Evolutionary conservation across 78 protist genomes (phyloP).

Genomic region (Guillardia theta): DNA sequence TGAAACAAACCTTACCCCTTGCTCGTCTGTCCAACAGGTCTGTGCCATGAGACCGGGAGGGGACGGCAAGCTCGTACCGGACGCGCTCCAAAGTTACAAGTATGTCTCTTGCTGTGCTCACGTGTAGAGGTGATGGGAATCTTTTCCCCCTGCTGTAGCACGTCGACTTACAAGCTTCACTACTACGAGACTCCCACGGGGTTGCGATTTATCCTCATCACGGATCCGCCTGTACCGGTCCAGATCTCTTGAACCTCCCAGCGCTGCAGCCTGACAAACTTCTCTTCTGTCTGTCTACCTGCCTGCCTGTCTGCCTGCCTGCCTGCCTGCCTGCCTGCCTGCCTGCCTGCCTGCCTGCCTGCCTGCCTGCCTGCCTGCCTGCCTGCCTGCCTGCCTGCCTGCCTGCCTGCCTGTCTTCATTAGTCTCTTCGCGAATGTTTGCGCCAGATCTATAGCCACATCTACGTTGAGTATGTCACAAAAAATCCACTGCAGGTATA

Average conservation of each 20-base stretch:
- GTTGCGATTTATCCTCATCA: background rate
- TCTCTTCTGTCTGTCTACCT: background rate
- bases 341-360: background rate
- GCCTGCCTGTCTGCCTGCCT: background rate
- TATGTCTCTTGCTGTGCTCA: too few species aligned
- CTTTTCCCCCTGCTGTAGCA: background rate
- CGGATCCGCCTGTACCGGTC: background rate
- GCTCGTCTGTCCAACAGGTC: too few species aligned
- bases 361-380: background rate
- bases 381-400: background rate
- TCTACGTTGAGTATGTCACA: background rate
- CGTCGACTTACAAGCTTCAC: background rate
- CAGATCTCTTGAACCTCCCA: background rate
- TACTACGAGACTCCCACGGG: slow-evolving; percentile 17
- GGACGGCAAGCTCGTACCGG: background rate
- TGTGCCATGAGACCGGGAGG: background rate
- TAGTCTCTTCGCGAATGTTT: background rate
- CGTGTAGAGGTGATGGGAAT: too few species aligned
- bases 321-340: background rate
- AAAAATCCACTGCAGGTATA: slow-evolving; percentile 12
- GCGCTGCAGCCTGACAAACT: background rate
- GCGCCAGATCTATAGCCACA: background rate
- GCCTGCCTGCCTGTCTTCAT: too few species aligned
- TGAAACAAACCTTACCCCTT: too few species aligned
- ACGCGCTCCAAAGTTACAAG: background rate